Evolutionary conservation across 768 basidiomycete genomes (phyloP).

Genomic region (Tulasnella calospora): DNA sequence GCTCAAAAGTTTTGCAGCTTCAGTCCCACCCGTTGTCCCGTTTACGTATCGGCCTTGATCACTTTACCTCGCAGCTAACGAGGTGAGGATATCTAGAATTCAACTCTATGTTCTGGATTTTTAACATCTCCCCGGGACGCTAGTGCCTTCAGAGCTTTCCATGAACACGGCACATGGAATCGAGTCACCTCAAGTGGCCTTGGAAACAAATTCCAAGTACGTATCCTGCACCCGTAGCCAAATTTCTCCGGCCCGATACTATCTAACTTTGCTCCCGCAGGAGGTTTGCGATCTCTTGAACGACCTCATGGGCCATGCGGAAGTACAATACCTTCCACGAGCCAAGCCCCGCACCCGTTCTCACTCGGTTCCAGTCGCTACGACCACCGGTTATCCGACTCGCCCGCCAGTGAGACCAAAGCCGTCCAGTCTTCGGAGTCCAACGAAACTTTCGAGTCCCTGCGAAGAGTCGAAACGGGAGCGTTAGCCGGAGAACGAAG

Average conservation of each 20-base stretch:
- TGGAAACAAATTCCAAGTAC: background rate
- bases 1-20: background rate
- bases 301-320: background rate
- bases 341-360: background rate
- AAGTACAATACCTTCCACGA: background rate
- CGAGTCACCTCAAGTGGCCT: background rate
- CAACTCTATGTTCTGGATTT: background rate
- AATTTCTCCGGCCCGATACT: no score
- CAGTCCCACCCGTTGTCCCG: background rate
- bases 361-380: background rate
- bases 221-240: background rate
- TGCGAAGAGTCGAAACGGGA: background rate
- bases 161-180: background rate
- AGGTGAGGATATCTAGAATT: background rate
- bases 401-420: background rate
- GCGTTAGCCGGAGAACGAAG: background rate
- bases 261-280: background rate
- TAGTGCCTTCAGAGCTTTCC: background rate
- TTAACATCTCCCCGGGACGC: background rate
- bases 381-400: background rate
- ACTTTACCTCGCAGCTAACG: background rate
- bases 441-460: background rate
- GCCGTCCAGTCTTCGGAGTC: background rate
- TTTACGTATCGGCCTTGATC: background rate
- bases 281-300: background rate